Conservation (phyloP, 2,329 filamentous ascomycete genomes). For the Metarhizium rileyi region DNA sequence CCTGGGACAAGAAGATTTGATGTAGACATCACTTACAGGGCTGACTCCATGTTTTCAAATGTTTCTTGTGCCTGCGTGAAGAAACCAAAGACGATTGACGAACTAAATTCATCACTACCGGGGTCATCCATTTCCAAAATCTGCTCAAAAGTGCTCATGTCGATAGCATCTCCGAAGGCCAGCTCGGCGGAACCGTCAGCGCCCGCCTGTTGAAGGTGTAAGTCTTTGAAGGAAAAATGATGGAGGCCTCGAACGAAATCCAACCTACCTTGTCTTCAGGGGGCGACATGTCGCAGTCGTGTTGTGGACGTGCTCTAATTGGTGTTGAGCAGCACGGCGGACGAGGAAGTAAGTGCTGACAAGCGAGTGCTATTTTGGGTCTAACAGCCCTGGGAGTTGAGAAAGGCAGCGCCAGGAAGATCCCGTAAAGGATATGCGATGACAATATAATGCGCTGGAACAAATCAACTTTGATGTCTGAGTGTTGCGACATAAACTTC, state of each 20-base stretch:
- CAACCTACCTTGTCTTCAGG: slow-evolving; percentile 23
- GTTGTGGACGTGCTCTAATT: background rate
- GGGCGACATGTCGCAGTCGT: slow-evolving; percentile 18
- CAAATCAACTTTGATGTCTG: background rate
- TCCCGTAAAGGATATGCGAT: background rate
- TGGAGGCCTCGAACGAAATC: background rate
- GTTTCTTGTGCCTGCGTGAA: slow-evolving; percentile 85
- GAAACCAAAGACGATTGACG: slow-evolving; percentile 81
- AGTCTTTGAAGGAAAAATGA: background rate
- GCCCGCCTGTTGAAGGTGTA: background rate
- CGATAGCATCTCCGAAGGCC: slow-evolving; percentile 65
- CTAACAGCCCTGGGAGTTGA: background rate
- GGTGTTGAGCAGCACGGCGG: background rate
- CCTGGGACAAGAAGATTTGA: background rate
- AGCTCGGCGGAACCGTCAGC: slow-evolving; percentile 37
- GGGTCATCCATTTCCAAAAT: slow-evolving; percentile 98
- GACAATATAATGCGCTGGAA: background rate
- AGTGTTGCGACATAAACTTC: background rate
- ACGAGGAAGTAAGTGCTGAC: background rate
- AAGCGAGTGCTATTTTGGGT: too few species aligned
- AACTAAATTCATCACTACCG: slow-evolving; percentile 77
- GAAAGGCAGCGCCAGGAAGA: background rate
- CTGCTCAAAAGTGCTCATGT: slow-evolving; percentile 75
- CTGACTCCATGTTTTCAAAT: slow-evolving; percentile 72
- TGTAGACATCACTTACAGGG: slow-evolving; percentile 55